These are phyloP conservation scores for Leccinellum rugosiceps DNA, from an alignment of 768 basidiomycete genomes.

Conservation along the genomic window DNA sequence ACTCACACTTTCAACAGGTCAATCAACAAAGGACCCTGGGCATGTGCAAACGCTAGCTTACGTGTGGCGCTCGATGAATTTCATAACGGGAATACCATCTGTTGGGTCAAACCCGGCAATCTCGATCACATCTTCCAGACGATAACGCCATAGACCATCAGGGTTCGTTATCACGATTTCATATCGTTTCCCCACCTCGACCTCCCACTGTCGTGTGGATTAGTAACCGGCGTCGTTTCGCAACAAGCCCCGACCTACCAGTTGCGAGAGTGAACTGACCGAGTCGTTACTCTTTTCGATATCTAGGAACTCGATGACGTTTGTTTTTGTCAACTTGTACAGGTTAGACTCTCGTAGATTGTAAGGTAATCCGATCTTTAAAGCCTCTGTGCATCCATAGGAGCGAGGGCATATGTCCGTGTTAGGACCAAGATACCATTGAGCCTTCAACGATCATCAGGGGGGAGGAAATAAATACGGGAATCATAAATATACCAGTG, in stretches of 20 bases:
- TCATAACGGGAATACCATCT: background rate
- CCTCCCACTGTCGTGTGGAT: background rate
- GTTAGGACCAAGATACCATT: background rate
- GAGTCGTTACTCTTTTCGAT: background rate
- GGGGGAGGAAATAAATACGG: too few relatives aligned
- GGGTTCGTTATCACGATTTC: background rate
- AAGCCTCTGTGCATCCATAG: background rate
- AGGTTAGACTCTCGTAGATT: background rate
- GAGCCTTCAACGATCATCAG: too few relatives aligned
- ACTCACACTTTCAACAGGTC: too few relatives aligned
- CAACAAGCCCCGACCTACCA: background rate
- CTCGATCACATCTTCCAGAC: background rate
- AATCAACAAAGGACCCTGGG: too few relatives aligned
- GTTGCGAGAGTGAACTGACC: background rate
- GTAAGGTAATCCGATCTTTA: background rate
- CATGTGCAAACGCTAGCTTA: background rate
- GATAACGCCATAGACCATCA: background rate
- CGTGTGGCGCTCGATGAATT: background rate
- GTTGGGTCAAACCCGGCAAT: background rate
- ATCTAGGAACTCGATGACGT: background rate
- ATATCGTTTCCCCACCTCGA: background rate
- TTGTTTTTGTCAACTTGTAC: background rate
- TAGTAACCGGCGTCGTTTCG: background rate
- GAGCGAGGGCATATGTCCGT: background rate
- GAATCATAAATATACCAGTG: background rate